Percentiles rank a stretch among this genome's conserved stretches.
Conservation (phyloP, 1,284 basidiomycete genomes). For the Dichomitus squalens region DNA sequence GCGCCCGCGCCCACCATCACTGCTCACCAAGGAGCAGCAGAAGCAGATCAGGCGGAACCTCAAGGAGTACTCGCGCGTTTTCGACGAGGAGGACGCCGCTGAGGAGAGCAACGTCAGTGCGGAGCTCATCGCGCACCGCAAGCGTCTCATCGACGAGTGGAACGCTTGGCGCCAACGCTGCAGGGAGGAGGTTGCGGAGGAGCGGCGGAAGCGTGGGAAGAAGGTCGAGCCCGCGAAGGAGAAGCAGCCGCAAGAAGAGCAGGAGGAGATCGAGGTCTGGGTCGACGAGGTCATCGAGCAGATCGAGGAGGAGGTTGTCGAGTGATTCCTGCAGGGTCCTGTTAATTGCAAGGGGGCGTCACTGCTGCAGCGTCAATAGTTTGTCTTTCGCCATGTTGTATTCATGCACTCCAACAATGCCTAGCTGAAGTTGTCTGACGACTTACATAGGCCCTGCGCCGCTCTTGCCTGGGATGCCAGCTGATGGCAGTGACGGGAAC, state of each 20-base stretch:
- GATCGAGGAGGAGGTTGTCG: constrained; percentile 77
- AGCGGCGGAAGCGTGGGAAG: constrained; percentile 41
- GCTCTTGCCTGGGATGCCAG: not conserved
- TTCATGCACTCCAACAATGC: constrained; percentile 10
- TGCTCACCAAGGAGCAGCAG: constrained; percentile 90
- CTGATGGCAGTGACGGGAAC: constrained; percentile 2
- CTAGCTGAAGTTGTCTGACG: not conserved
- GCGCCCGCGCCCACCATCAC: constrained; percentile 90
- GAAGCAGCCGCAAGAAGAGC: constrained; percentile 53
- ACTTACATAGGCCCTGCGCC: not conserved
- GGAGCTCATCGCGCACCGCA: constrained; percentile 89
- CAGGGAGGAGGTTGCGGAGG: constrained; percentile 61
- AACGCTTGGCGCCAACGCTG: constrained; percentile 87
- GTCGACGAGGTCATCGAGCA: constrained; percentile 91
- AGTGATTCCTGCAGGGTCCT: constrained; percentile 32
- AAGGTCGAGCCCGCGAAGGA: constrained; percentile 36
- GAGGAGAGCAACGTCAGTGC: constrained; percentile 95
- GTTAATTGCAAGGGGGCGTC: not conserved
- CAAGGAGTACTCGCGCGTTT: constrained; percentile 88
- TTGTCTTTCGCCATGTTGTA: constrained; percentile 20
- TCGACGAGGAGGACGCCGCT: constrained; percentile 97
- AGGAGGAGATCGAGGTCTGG: constrained; percentile 90
- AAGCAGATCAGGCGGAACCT: constrained; percentile 88
- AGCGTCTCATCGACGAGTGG: constrained; percentile 97
- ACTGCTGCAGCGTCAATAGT: constrained; percentile 12